Evolutionary conservation across 2,329 filamentous ascomycete genomes (phyloP).

Genomic region (Colletotrichum plurivorum): DNA sequence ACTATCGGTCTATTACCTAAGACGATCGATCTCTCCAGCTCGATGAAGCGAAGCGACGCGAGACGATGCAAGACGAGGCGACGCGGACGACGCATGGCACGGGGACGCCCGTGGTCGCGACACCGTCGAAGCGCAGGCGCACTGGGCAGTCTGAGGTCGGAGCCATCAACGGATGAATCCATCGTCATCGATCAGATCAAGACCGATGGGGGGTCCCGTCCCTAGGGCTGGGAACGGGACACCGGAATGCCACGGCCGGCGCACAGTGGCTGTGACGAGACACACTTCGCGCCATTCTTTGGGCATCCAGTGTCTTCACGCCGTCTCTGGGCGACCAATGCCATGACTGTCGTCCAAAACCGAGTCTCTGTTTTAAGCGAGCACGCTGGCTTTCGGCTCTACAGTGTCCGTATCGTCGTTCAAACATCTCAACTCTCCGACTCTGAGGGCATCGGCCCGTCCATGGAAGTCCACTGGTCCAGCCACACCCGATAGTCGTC

Average conservation of each 20-base stretch:
- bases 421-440: slow-evolving; percentile 26
- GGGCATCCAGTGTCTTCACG: not conserved
- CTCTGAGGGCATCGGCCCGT: slow-evolving; percentile 29
- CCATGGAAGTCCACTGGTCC: slow-evolving; percentile 33
- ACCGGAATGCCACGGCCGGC: slow-evolving; percentile 24
- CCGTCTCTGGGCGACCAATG: slow-evolving; percentile 4
- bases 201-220: slow-evolving; percentile 7
- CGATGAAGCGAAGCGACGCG: slow-evolving; percentile 32
- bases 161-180: slow-evolving; percentile 32
- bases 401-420: not conserved
- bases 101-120: slow-evolving; percentile 33
- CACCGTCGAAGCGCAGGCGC: slow-evolving; percentile 31
- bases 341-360: slow-evolving; percentile 6
- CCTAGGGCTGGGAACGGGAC: slow-evolving; percentile 4
- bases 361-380: not conserved
- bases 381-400: not conserved
- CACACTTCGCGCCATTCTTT: not conserved
- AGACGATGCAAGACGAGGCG: slow-evolving; percentile 29
- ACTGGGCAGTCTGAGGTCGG: slow-evolving; percentile 32
- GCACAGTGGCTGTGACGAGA: slow-evolving; percentile 24
- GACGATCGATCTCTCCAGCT: not conserved
- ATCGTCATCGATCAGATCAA: slow-evolving; percentile 37
- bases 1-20: slow-evolving; percentile 33
- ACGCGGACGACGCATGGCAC: slow-evolving; percentile 36
- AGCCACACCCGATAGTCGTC: slow-evolving; percentile 39